Percentiles rank a stretch among this genome's conserved stretches.
These are phyloP conservation scores for Microdochium bolleyi DNA, from an alignment of 2,329 filamentous ascomycete species.

Conservation along the genomic window DNA sequence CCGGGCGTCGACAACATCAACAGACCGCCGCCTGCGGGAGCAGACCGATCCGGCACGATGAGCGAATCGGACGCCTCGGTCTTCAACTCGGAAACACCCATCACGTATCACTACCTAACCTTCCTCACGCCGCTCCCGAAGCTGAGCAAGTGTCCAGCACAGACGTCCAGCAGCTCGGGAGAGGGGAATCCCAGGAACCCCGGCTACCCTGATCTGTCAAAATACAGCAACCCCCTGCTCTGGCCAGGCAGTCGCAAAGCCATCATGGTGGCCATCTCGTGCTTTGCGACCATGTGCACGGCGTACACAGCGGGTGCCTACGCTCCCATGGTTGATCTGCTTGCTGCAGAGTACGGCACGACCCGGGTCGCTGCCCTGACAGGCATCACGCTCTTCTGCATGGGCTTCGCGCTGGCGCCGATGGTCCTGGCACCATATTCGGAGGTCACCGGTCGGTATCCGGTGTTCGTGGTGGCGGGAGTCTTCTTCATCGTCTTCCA, in stretches of 20 bases:
- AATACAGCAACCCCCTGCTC: slow-evolving; percentile 61
- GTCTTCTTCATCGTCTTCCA: slow-evolving; percentile 64
- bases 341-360: slow-evolving; percentile 58
- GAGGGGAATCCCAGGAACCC: background rate
- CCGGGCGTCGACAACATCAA: background rate
- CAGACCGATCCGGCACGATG: background rate
- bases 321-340: slow-evolving; percentile 57
- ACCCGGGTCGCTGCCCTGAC: slow-evolving; percentile 58
- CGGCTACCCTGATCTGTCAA: slow-evolving; percentile 50
- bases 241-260: slow-evolving; percentile 67
- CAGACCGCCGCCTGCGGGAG: no score
- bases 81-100: slow-evolving; percentile 12
- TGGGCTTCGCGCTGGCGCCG: slow-evolving; percentile 71
- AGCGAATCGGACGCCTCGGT: background rate
- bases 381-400: slow-evolving; percentile 75
- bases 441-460: slow-evolving; percentile 79
- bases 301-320: slow-evolving; percentile 79
- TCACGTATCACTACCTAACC: slow-evolving; percentile 52
- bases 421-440: slow-evolving; percentile 85
- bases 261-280: slow-evolving; percentile 65
- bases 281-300: slow-evolving; percentile 66
- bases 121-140: slow-evolving; percentile 52
- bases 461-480: slow-evolving; percentile 71
- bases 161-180: background rate
- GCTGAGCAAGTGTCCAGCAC: slow-evolving; percentile 18